Conservation (phyloP, 768 basidiomycete genomes). For the Vishniacozyma victoriae region DNA sequence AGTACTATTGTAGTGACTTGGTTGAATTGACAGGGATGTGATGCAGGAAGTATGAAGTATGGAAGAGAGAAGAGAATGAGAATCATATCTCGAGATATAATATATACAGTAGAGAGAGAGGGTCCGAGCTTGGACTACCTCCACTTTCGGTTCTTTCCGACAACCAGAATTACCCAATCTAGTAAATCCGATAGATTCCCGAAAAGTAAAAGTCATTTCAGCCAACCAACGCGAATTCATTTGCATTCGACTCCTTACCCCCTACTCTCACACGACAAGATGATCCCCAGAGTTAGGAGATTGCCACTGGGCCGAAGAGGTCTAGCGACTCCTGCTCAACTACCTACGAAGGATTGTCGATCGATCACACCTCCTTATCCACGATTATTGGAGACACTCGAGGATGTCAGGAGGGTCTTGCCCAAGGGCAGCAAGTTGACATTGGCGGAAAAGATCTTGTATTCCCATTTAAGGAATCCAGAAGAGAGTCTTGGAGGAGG, state of each 20-base stretch:
- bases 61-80: constrained; percentile 3
- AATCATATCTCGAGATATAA: background rate
- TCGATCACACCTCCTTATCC: constrained; percentile 83
- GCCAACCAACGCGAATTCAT: constrained; percentile 1
- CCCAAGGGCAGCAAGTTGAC: constrained; percentile 67
- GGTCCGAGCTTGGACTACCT: constrained; percentile 9
- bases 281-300: no score
- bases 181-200: background rate
- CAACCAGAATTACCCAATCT: constrained; percentile 3
- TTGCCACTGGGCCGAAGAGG: no score
- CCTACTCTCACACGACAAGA: no score
- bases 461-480: constrained; percentile 80
- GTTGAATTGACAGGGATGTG: background rate
- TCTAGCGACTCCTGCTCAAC: constrained; percentile 44
- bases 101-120: no score
- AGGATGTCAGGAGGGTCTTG: constrained; percentile 63
- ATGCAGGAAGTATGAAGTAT: constrained; percentile 3
- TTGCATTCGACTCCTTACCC: no score
- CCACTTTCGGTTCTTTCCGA: constrained; percentile 1
- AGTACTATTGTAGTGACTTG: background rate
- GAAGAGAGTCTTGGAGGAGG: constrained; percentile 62
- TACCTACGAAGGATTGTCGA: constrained; percentile 57
- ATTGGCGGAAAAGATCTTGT: constrained; percentile 95
- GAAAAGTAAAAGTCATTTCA: no score
- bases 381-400: constrained; percentile 63